Base-by-base conservation (phyloP, 2,329 filamentous ascomycete genomes). In the Cercospora sp. region DNA sequence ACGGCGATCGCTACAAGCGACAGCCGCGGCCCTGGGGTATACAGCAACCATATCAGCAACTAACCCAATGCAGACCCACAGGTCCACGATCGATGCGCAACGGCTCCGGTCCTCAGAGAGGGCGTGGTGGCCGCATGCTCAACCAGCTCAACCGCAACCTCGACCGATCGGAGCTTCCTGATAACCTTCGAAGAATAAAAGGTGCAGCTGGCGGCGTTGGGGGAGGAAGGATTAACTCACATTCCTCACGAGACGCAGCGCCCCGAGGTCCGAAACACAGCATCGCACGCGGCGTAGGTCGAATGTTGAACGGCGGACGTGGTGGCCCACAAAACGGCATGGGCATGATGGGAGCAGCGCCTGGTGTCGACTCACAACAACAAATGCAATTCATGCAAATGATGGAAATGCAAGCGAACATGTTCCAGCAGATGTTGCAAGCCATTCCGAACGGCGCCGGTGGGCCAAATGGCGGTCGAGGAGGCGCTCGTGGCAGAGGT, bases 41-140 rank as follows among this genome's bases (percentile, higher is more conserved):
- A 18, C 21, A 21, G 49, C 26, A 62, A 16, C 10, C 16, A 30
- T 51, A 65, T 59, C 66, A 70, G 37, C 70, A 69, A 58, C 70
- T 72, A 58, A 70, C 65, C 30, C 51, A 30, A 51, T 40, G 68
- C 76, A 97, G 94, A 77, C 95, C 95, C 9, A 98, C 93, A 62
- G 95, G 94, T 66, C 95, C 95, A 18, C 95, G 94, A 79, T 93
- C 94, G 37, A 97, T 98, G 93, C 91, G 95, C 76, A 92, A 91
- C 78, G 88, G 88, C 63, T 87, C 83, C 74, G 64, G 81, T 77
- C 64, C 80, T 75, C 68, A 77, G 68, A 77, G 80, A 73, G 84
- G 86, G 66, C 89, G 92, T 73, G 91, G 91, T 68, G 93, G 93
- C 79, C 89, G 92, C 70, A 89, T 97, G 84, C 85, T 97, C 66